phyloP scores from a whole-genome alignment of 2,329 filamentous ascomycete genomes.

The Phialocephala subalpina region DNA sequence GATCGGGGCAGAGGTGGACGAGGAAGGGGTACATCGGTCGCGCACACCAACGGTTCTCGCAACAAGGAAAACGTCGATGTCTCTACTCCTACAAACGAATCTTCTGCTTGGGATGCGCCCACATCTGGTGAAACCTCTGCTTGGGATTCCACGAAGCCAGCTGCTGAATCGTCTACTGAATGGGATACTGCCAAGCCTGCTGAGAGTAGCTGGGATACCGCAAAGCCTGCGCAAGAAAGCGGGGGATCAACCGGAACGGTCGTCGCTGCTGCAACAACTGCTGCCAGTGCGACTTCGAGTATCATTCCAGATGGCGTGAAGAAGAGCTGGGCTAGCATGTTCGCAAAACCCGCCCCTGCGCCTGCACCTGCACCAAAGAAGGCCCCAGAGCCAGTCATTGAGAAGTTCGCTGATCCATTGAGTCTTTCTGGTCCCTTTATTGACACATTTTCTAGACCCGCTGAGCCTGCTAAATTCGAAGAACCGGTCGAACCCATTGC shows the following conservation, averaged over 20 bases:
- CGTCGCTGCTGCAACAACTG: conserved; percentile 49
- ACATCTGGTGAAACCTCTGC: conserved; percentile 50
- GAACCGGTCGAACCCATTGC: conserved; percentile 56
- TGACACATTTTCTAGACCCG: conserved; percentile 37
- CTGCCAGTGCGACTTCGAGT: conserved; percentile 46
- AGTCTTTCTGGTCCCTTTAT: conserved; percentile 29
- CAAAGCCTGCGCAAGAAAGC: conserved; percentile 29
- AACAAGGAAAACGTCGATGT: conserved; percentile 64
- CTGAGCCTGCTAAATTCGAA: conserved; percentile 49
- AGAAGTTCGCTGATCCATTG: conserved; percentile 38
- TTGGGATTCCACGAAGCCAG: conserved; percentile 48
- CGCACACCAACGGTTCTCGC: conserved; percentile 68
- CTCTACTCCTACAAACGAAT: conserved; percentile 76
- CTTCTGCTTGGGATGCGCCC: conserved; percentile 65
- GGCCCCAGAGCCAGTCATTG: conserved; percentile 51
- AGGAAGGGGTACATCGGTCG: conserved; percentile 68
- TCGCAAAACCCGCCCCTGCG: conserved; percentile 62
- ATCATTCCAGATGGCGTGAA: conserved; percentile 49
- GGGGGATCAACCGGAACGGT: conserved; percentile 45
- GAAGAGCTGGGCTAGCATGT: conserved; percentile 81
- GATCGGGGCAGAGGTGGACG: conserved; percentile 67
- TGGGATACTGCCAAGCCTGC: conserved; percentile 29
- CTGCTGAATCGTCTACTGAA: conserved; percentile 42
- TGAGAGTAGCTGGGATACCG: conserved; percentile 29
- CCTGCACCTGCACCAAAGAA: conserved; percentile 61